phyloP scores from a whole-genome alignment of 1,284 basidiomycete species.

The Cryptococcus floricola region DNA sequence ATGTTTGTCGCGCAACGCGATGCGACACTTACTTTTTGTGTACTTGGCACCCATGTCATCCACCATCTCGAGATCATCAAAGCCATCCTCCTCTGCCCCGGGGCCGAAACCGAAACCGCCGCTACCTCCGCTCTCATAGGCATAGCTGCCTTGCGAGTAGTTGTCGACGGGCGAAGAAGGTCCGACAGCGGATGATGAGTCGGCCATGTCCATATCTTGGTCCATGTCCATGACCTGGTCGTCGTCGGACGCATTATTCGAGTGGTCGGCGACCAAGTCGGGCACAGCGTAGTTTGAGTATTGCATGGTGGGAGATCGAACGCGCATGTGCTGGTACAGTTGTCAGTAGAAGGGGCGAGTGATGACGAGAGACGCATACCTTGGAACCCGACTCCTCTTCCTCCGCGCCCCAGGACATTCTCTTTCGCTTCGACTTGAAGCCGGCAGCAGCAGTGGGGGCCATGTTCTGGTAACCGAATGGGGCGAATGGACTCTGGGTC shows the following conservation, averaged over 20 bases:
- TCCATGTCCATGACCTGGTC: constrained; percentile 40
- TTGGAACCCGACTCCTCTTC: constrained; percentile 22
- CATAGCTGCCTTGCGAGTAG: constrained; percentile 10
- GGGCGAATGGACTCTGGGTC: not conserved
- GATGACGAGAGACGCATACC: constrained; percentile 15
- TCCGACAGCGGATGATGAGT: constrained; percentile 4
- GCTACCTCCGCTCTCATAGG: constrained; percentile 27
- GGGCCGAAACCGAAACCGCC: constrained; percentile 47
- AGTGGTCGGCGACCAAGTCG: constrained; percentile 39
- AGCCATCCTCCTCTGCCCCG: constrained; percentile 44
- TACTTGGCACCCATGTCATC: constrained; percentile 12
- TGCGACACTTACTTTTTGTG: constrained; percentile 11
- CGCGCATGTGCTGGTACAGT: constrained; percentile 20
- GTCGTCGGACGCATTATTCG: constrained; percentile 33
- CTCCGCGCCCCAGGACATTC: constrained; percentile 19
- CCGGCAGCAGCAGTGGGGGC: constrained; percentile 17
- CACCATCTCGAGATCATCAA: constrained; percentile 21
- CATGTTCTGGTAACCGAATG: not conserved
- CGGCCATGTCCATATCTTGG: constrained; percentile 34
- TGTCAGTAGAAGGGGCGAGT: not conserved
- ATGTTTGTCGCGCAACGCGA: not conserved
- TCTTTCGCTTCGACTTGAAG: constrained; percentile 43
- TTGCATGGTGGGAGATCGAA: constrained; percentile 26
- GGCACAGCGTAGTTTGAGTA: constrained; percentile 27
- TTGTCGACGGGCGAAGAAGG: constrained; percentile 2